A percentile compares a stretch with the other conserved stretches of the same genome.
These are phyloP conservation scores for Boletus subcaerulescens DNA, from an alignment of 768 basidiomycete species.

Conservation along the genomic window DNA sequence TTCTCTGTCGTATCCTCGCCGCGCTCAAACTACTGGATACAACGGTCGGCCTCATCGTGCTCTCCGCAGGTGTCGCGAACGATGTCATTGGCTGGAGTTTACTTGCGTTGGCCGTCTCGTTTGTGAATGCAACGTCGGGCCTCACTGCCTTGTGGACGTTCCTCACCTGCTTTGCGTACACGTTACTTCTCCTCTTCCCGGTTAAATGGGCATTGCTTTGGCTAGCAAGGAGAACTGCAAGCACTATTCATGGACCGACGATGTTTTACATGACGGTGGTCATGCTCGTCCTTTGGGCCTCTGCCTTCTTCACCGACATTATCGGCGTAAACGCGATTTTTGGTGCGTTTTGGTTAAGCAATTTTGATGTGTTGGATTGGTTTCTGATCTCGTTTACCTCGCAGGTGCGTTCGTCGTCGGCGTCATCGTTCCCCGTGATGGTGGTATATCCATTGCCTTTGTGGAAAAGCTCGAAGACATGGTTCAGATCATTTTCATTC, in stretches of 20 bases:
- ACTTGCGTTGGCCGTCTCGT: constrained; percentile 85
- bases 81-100: constrained; percentile 89
- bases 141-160: constrained; percentile 85
- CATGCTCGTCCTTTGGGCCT: constrained; percentile 77
- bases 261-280: constrained; percentile 87
- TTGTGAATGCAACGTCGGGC: constrained; percentile 85
- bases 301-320: constrained; percentile 90
- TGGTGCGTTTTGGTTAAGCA: constrained; percentile 40
- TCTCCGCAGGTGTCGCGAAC: constrained; percentile 90
- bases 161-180: constrained; percentile 76
- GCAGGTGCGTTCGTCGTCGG: constrained; percentile 81
- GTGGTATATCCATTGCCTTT: constrained; percentile 77
- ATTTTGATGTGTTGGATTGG: neutral
- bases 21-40: constrained; percentile 91
- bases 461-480: constrained; percentile 96
- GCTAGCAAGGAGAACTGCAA: constrained; percentile 77
- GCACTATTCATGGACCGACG: constrained; percentile 77
- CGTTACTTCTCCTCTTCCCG: constrained; percentile 70
- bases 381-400: neutral
- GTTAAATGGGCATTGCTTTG: constrained; percentile 59
- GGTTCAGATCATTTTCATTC: constrained; percentile 86
- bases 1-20: constrained; percentile 84
- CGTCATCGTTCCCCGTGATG: constrained; percentile 81
- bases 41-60: constrained; percentile 86
- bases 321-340: constrained; percentile 96